Percentiles rank a stretch among this genome's conserved stretches.
phyloP scores from a whole-genome alignment of 768 basidiomycete genomes.

The Agaricus bisporus region DNA sequence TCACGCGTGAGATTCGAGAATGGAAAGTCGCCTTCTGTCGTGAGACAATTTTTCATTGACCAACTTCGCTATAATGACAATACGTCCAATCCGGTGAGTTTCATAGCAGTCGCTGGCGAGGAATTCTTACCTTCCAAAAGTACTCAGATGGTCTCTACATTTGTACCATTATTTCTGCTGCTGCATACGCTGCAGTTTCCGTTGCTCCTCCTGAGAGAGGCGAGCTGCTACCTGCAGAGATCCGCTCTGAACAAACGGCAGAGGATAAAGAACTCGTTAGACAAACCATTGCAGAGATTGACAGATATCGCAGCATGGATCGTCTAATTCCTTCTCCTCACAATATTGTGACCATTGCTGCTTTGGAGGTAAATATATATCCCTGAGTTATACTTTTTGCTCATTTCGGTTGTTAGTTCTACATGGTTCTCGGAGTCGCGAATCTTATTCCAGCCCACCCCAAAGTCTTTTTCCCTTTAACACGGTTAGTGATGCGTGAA shows the following conservation, averaged over 20 bases:
- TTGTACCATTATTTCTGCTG: slow-evolving; percentile 75
- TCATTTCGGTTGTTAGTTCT: slow-evolving; percentile 46
- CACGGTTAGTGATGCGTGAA: slow-evolving; percentile 49
- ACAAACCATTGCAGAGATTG: slow-evolving; percentile 74
- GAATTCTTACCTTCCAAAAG: slow-evolving; percentile 30
- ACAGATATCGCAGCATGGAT: slow-evolving; percentile 93
- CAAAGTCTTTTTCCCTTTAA: slow-evolving; percentile 78
- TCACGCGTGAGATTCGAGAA: slow-evolving; percentile 83
- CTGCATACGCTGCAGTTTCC: slow-evolving; percentile 76
- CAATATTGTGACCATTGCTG: slow-evolving; percentile 88
- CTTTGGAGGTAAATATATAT: slow-evolving; percentile 66
- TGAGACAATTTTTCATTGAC: slow-evolving; percentile 85
- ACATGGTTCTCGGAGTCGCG: slow-evolving; percentile 70
- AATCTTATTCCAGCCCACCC: slow-evolving; percentile 74
- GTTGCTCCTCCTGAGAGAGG: slow-evolving; percentile 74
- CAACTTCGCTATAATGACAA: slow-evolving; percentile 96
- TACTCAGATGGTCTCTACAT: slow-evolving; percentile 91
- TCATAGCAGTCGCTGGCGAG: neutral
- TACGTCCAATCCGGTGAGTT: slow-evolving; percentile 75
- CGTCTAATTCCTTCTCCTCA: slow-evolving; percentile 90
- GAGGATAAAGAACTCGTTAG: slow-evolving; percentile 69
- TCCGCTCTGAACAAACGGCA: slow-evolving; percentile 55
- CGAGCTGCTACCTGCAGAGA: slow-evolving; percentile 66
- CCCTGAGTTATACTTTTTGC: neutral
- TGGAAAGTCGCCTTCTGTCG: slow-evolving; percentile 80